phyloP scores from a whole-genome alignment of 2,329 filamentous ascomycete species.

The Chalaropsis thielavioides region DNA sequence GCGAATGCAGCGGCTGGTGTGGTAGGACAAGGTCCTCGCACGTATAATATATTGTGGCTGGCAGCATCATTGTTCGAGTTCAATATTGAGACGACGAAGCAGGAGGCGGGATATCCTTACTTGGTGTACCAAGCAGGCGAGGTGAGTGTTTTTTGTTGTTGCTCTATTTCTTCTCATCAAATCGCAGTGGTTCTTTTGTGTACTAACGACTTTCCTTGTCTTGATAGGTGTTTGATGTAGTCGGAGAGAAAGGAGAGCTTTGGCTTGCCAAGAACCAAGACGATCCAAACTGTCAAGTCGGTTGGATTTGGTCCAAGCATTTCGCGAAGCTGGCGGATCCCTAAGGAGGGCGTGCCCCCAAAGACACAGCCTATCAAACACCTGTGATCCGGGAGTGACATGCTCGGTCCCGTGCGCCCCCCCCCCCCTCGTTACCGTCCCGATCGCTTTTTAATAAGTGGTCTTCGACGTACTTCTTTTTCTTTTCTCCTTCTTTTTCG shows the following conservation, averaged over 20 bases:
- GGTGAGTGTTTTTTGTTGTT: slow-evolving; percentile 32
- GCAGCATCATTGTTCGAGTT: slow-evolving; percentile 94
- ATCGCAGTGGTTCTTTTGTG: background rate
- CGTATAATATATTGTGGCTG: slow-evolving; percentile 69
- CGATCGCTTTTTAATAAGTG: background rate
- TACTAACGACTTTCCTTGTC: slow-evolving; percentile 7
- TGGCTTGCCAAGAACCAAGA: slow-evolving; percentile 98
- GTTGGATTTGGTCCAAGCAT: slow-evolving; percentile 99
- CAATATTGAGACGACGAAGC: slow-evolving; percentile 82
- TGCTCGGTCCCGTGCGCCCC: too few relatives aligned
- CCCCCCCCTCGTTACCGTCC: background rate
- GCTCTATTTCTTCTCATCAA: background rate
- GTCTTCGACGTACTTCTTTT: background rate
- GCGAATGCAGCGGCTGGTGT: background rate
- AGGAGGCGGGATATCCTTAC: slow-evolving; percentile 91
- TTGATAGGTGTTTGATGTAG: slow-evolving; percentile 65
- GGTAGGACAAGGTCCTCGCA: slow-evolving; percentile 20
- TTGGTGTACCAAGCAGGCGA: slow-evolving; percentile 91
- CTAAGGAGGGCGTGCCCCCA: slow-evolving; percentile 19
- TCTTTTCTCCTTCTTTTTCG: background rate
- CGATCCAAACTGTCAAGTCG: slow-evolving; percentile 61
- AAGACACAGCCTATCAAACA: too few relatives aligned
- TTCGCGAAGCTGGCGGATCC: slow-evolving; percentile 57
- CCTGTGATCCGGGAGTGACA: too few relatives aligned
- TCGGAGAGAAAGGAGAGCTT: slow-evolving; percentile 90